A percentile compares a stretch with the other conserved stretches of the same genome.
These are phyloP conservation scores for Solanum hybrid DNA, from an alignment of 305 asterid species.

Conservation along the genomic window DNA sequence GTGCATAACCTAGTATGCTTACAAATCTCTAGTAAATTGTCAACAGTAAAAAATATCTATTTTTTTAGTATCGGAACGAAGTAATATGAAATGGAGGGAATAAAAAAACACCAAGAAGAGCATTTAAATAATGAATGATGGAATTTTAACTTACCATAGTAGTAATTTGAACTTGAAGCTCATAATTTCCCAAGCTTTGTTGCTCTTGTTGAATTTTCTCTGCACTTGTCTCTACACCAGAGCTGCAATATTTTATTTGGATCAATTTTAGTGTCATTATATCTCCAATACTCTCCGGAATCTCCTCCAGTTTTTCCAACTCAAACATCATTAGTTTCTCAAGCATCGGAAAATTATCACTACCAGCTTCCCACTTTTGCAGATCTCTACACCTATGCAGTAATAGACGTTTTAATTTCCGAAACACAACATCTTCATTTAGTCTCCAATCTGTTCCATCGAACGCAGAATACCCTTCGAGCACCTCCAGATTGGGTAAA, in stretches of 20 bases:
- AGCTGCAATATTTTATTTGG: background rate
- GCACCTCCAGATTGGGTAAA: conserved; percentile 7
- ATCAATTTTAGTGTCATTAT: background rate
- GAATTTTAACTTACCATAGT: too few species aligned
- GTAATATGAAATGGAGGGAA: too few species aligned
- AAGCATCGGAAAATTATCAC: background rate
- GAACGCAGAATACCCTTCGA: background rate
- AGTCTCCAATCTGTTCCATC: background rate
- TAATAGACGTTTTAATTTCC: background rate
- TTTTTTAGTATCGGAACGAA: too few species aligned
- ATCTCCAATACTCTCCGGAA: background rate
- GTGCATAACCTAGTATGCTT: too few species aligned
- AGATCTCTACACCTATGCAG: background rate
- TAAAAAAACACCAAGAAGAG: too few species aligned
- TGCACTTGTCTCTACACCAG: background rate
- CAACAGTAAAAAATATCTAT: too few species aligned
- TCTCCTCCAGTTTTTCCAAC: background rate
- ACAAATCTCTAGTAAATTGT: too few species aligned
- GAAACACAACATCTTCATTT: background rate
- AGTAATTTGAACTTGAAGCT: background rate
- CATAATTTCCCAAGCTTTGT: background rate
- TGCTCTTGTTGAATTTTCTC: background rate
- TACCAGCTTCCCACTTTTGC: background rate
- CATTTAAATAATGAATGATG: too few species aligned
- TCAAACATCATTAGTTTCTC: background rate